Percentiles rank a stretch among this genome's conserved stretches.
Evolutionary conservation across 164 flowering plant species (phyloP).

Genomic region (Nymphaea colorata): DNA sequence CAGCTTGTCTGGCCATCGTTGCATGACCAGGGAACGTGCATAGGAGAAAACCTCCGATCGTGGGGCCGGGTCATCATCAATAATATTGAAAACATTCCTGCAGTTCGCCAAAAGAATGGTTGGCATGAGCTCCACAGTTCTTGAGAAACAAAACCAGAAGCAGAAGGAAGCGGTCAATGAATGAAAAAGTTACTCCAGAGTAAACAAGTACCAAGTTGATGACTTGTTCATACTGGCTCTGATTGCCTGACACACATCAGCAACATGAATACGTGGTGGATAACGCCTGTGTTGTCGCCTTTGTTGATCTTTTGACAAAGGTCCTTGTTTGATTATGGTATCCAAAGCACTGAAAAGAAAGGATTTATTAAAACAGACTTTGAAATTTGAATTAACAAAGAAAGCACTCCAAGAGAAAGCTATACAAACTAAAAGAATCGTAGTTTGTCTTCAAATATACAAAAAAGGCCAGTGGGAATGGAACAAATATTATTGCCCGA

Average conservation of each 20-base stretch:
- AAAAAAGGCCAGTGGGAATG: too few species aligned
- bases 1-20: conserved; percentile 42
- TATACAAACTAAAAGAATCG: too few species aligned
- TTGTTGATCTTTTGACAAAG: conserved; percentile 39
- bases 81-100: conserved; percentile 71
- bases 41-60: conserved; percentile 62
- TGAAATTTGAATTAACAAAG: too few species aligned
- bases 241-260: conserved; percentile 78
- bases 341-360: conserved; percentile 58
- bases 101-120: background rate
- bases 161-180: too few species aligned
- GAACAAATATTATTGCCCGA: too few species aligned
- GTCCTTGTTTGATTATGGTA: conserved; percentile 52
- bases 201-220: conserved; percentile 10
- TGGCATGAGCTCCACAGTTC: too few species aligned
- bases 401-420: too few species aligned
- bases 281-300: conserved; percentile 40
- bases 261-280: conserved; percentile 84
- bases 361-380: background rate
- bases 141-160: too few species aligned
- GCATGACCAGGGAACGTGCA: conserved; percentile 42
- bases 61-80: conserved; percentile 85
- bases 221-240: conserved; percentile 41
- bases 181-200: too few species aligned
- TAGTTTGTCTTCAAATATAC: too few species aligned